phyloP scores from a whole-genome alignment of 331 rosid genomes.

The Cydonia oblonga region DNA sequence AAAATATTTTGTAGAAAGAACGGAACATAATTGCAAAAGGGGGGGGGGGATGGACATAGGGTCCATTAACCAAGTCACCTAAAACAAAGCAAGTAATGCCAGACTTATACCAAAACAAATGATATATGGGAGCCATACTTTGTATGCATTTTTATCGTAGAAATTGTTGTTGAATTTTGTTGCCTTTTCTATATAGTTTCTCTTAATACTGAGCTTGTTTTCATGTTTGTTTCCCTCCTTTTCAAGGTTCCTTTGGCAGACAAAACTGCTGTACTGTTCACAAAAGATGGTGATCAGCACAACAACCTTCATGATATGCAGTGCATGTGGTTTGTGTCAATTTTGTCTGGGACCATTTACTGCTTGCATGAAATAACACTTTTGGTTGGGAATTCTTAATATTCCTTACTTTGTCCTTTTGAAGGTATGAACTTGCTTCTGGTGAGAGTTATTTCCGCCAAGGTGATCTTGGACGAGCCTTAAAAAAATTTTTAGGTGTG shows the following conservation, averaged over 20 bases:
- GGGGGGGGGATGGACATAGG: neutral
- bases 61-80: neutral
- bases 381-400: constrained; percentile 8
- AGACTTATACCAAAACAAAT: neutral
- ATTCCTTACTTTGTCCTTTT: constrained; percentile 1
- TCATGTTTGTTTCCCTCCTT: neutral
- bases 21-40: neutral
- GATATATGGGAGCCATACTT: neutral
- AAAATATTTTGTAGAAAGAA: neutral
- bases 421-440: constrained; percentile 93
- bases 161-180: neutral
- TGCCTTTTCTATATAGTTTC: neutral
- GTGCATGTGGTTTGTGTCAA: constrained; percentile 90
- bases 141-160: neutral
- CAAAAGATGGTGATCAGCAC: constrained; percentile 97
- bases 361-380: neutral
- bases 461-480: constrained; percentile 80
- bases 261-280: constrained; percentile 92
- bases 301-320: constrained; percentile 99
- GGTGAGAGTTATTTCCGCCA: constrained; percentile 97
- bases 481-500: constrained; percentile 83
- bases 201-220: constrained; percentile 4
- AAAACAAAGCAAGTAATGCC: neutral
- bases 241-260: constrained; percentile 84
- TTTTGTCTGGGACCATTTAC: constrained; percentile 10